Evolutionary conservation across 169 alveolate genomes (phyloP).

Genomic region (Theileria annulata): DNA sequence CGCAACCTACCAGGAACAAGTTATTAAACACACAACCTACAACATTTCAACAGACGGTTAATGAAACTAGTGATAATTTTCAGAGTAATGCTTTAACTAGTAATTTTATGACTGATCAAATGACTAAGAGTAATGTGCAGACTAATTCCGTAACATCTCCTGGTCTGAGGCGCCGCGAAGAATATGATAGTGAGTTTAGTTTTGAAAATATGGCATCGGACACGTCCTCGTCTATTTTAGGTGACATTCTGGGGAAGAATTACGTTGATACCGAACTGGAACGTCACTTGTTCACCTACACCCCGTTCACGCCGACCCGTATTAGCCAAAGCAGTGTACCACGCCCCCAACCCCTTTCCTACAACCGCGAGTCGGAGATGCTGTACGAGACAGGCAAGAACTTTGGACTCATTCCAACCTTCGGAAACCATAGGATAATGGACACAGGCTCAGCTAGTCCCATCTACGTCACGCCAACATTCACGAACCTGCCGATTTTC

Average conservation of each 20-base stretch:
- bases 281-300: conserved; percentile 34
- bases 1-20: too few relatives aligned
- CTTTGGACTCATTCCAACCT: conserved; percentile 14
- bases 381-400: background rate
- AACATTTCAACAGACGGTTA: too few relatives aligned
- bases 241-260: background rate
- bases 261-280: conserved; percentile 49
- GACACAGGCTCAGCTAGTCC: conserved; percentile 69
- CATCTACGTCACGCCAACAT: conserved; percentile 61
- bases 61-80: too few relatives aligned
- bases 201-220: too few relatives aligned
- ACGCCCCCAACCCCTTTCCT: conserved; percentile 20
- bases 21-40: too few relatives aligned
- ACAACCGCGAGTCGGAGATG: background rate
- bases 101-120: too few relatives aligned
- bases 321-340: conserved; percentile 40
- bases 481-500: conserved; percentile 67
- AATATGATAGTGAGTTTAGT: too few relatives aligned
- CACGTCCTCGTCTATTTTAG: background rate
- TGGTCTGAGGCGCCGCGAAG: too few relatives aligned
- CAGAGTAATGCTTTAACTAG: too few relatives aligned
- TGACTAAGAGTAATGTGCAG: too few relatives aligned
- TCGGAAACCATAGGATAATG: conserved; percentile 13
- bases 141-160: too few relatives aligned
- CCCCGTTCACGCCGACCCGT: conserved; percentile 37